Evolutionary conservation across 257 asterid species (phyloP), one percentile per base, ranked within the genome.

Genomic region (Nicotiana sylvestris): DNA sequence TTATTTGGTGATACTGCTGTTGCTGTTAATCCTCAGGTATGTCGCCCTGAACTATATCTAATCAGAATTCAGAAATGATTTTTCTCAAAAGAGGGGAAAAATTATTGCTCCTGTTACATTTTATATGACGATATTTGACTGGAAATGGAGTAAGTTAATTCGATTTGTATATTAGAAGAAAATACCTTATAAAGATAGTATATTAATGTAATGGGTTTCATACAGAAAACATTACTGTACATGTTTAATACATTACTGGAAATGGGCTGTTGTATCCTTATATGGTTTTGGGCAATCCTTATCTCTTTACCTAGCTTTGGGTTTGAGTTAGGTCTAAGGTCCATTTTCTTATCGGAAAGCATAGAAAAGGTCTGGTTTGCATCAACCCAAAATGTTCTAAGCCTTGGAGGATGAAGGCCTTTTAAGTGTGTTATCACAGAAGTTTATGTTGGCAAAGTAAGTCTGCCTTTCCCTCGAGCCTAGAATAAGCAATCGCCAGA

Each of bases 1-100:
- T 93, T 96, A 87, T 96, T 96, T 82, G 99, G 98, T 84, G 99
- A 96, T 88, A 91, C 97, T 29, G 99, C 99, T 30, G 77, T 96
- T 78, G 99, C 99, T 12, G 98, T 96, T 82, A 87, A 96, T 90
- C 99, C 99, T 58, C 70, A 86, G 96, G 99, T 96, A 90, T 81
- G 85, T 78, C 32, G 4, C 35, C 78, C 12, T 83, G 70, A 56
- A 76, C 57, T 83, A 65, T 81, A 76, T 60, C 27, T 27, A 66
- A 4, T 49, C 9, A 53, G 32, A 49, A 77, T 33, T 78, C 9
- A 53, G 32, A 49, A 77, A 43, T 78, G 4, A 64, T 35, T 62
- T 56, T 37, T 51, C 32, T 67, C 56, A n/a, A 11, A 35, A 66
- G 66, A 81, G 39, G 65, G 51, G 3, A 53, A 7, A 1, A 17